Conservation (phyloP, 768 basidiomycete species). For the Boletus eberwhitei region DNA sequence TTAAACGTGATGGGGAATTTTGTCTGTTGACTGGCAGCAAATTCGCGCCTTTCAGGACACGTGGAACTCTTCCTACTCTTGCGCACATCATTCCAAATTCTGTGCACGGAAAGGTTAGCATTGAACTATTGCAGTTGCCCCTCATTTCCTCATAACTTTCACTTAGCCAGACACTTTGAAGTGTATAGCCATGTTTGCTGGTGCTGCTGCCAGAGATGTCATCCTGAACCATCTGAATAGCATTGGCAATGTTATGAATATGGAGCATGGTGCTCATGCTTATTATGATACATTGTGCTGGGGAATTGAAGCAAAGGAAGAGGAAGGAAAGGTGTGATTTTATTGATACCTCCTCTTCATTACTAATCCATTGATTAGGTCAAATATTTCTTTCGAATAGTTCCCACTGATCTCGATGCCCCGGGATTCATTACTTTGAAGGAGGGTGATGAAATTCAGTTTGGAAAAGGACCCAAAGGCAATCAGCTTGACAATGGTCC, state of each 20-base stretch:
- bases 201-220: neutral
- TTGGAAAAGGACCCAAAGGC: constrained; percentile 1
- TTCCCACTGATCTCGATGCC: no score
- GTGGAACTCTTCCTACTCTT: neutral
- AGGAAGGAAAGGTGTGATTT: neutral
- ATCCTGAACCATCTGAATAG: neutral
- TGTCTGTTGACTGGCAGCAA: neutral
- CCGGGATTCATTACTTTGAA: neutral
- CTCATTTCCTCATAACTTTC: neutral
- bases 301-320: neutral
- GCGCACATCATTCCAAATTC: neutral
- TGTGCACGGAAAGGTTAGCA: neutral
- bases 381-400: neutral
- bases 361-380: neutral
- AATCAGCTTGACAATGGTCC: neutral
- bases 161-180: neutral
- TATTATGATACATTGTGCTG: neutral
- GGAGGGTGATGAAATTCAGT: constrained; percentile 3
- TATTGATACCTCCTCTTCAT: neutral
- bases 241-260: constrained; percentile 1
- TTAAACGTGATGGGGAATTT: neutral
- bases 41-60: neutral
- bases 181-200: constrained; percentile 3
- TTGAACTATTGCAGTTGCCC: neutral
- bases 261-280: neutral